Conservation (phyloP, 169 alveolate species). For the Cryptosporidium viatorum region DNA sequence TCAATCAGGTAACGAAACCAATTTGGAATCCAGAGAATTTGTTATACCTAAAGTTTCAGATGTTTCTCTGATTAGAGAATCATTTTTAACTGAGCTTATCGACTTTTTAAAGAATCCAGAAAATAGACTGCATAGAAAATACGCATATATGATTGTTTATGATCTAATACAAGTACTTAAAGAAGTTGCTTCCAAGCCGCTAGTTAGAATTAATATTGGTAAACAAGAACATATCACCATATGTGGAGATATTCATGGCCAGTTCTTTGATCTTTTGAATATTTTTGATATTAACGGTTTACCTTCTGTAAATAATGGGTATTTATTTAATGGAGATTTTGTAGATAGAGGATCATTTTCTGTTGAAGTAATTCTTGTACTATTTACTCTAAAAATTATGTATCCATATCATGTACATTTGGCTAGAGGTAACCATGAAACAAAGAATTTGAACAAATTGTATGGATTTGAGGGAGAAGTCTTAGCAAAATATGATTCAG, state of each 20-base stretch:
- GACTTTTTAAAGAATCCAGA: conserved; percentile 90
- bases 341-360: conserved; percentile 99
- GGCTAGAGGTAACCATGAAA: conserved; percentile 99
- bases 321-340: conserved; percentile 99
- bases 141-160: conserved; percentile 89
- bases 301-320: conserved; percentile 96
- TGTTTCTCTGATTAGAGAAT: conserved; percentile 66
- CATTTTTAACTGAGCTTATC: conserved; percentile 79
- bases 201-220: conserved; percentile 90
- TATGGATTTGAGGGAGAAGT: conserved; percentile 99
- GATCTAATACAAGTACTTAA: conserved; percentile 89
- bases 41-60: background rate
- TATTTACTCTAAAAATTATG: conserved; percentile 91
- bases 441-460: conserved; percentile 95
- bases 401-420: conserved; percentile 96
- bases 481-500: conserved; percentile 94
- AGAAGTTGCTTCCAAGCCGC: conserved; percentile 84
- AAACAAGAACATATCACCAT: conserved; percentile 94
- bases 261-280: conserved; percentile 96
- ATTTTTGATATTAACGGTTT: conserved; percentile 96
- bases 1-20: background rate
- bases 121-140: conserved; percentile 93
- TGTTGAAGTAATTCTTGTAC: conserved; percentile 92
- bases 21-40: background rate
- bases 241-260: conserved; percentile 99